Conservation (phyloP, 176 grass and related monocot species). For the Lolium rigidum region DNA sequence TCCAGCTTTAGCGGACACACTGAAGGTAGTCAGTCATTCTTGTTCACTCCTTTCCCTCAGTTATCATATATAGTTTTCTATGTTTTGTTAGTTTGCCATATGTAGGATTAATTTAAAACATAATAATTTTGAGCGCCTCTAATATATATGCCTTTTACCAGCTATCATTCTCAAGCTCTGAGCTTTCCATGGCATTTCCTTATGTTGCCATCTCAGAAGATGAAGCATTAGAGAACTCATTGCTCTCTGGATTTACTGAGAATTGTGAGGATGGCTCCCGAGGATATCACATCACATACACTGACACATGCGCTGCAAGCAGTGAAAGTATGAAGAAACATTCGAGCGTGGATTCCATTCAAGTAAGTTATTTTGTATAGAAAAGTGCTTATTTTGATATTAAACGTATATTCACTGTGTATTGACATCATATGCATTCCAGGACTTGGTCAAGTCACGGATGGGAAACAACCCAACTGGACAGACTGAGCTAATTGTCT, state of each 20-base stretch:
- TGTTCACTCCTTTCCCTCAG: background rate
- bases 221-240: conserved; percentile 71
- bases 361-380: conserved; percentile 46
- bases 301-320: conserved; percentile 47
- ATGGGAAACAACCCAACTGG: conserved; percentile 47
- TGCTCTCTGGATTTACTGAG: conserved; percentile 77
- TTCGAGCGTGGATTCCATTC: conserved; percentile 60
- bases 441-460: conserved; percentile 64
- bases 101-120: background rate
- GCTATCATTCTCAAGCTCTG: conserved; percentile 53
- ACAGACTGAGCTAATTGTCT: conserved; percentile 71
- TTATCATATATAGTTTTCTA: background rate
- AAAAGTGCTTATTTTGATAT: background rate
- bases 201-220: conserved; percentile 72
- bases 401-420: background rate
- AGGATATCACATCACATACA: conserved; percentile 57
- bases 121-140: background rate
- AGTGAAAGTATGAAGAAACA: conserved; percentile 58
- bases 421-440: conserved; percentile 28
- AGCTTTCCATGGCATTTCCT: conserved; percentile 91
- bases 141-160: conserved; percentile 36
- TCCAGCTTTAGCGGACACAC: conserved; percentile 49
- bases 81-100: background rate
- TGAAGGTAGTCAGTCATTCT: conserved; percentile 58
- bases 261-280: conserved; percentile 63